Percentiles rank a stretch among this genome's conserved stretches.
phyloP scores from a whole-genome alignment of 768 basidiomycete genomes.

The Pleurotus cornucopiae region DNA sequence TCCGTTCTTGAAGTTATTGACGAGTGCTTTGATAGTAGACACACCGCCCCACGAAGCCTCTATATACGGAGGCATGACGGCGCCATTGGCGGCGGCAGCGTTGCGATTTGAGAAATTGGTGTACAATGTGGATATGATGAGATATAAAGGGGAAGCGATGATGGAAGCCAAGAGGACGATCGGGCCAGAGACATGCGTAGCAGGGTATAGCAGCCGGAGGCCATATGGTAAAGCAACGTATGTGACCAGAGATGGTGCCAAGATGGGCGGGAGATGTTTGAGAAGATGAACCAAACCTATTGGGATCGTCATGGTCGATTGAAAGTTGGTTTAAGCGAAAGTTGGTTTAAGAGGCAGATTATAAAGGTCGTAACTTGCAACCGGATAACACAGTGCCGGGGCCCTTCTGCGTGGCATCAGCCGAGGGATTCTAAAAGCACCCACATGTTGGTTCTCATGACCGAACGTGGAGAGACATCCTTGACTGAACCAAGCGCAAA shows the following conservation, averaged over 20 bases:
- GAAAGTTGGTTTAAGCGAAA: neutral
- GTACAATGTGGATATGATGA: conserved; percentile 12
- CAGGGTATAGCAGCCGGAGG: neutral
- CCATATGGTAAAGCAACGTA: neutral
- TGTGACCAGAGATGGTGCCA: conserved; percentile 3
- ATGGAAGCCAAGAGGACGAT: neutral
- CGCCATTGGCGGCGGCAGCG: conserved; percentile 26
- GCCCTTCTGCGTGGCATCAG: conserved; percentile 2
- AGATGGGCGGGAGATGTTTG: neutral
- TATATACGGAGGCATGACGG: conserved; percentile 27
- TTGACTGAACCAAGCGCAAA: neutral
- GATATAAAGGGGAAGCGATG: conserved; percentile 11
- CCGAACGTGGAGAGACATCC: neutral
- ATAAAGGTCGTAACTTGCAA: neutral
- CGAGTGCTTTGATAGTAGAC: conserved; percentile 14
- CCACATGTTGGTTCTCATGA: conserved; percentile 1
- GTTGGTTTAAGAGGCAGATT: neutral
- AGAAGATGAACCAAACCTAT: conserved; percentile 1
- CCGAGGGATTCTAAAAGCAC: too few relatives aligned
- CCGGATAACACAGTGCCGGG: neutral
- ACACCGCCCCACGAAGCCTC: conserved; percentile 22
- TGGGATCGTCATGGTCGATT: conserved; percentile 2
- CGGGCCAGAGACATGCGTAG: neutral
- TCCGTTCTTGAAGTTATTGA: conserved; percentile 23
- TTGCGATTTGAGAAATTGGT: conserved; percentile 17